These are phyloP conservation scores for Claviceps paspali DNA, from an alignment of 2,329 filamentous ascomycete species.

Conservation along the genomic window DNA sequence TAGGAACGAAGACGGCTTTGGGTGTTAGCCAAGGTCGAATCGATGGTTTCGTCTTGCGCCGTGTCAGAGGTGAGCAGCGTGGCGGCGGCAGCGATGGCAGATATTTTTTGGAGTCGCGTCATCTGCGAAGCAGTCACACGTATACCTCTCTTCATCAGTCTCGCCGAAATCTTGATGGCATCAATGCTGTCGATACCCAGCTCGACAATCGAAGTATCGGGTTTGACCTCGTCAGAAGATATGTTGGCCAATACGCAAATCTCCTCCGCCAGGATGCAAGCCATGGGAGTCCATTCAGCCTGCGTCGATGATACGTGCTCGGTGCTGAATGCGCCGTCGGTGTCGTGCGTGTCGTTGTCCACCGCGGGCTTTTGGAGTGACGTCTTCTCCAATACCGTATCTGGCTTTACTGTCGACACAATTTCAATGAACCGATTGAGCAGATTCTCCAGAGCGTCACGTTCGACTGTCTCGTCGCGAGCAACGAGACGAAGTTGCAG, in stretches of 20 bases:
- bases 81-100: slow-evolving; percentile 15
- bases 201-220: slow-evolving; percentile 55
- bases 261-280: slow-evolving; percentile 39
- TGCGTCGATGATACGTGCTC: not conserved
- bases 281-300: slow-evolving; percentile 16
- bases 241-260: slow-evolving; percentile 48
- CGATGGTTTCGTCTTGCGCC: too few species aligned
- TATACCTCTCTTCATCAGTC: slow-evolving; percentile 46
- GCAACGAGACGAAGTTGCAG: slow-evolving; percentile 46
- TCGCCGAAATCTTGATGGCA: slow-evolving; percentile 66
- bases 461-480: slow-evolving; percentile 26
- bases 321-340: too few species aligned
- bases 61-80: slow-evolving; percentile 25
- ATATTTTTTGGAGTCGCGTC: slow-evolving; percentile 55
- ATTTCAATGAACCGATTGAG: slow-evolving; percentile 24
- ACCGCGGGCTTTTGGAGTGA: not conserved
- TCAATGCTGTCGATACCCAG: slow-evolving; percentile 88
- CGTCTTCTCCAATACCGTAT: slow-evolving; percentile 3
- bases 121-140: slow-evolving; percentile 58
- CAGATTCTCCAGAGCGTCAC: slow-evolving; percentile 16
- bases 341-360: not conserved
- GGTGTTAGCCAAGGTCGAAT: not conserved
- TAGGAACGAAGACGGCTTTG: slow-evolving; percentile 20
- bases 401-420: slow-evolving; percentile 5
- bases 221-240: slow-evolving; percentile 32